A percentile compares a stretch with the other conserved stretches of the same genome.
phyloP scores from a whole-genome alignment of 768 basidiomycete species.

The Calocybe indica region DNA sequence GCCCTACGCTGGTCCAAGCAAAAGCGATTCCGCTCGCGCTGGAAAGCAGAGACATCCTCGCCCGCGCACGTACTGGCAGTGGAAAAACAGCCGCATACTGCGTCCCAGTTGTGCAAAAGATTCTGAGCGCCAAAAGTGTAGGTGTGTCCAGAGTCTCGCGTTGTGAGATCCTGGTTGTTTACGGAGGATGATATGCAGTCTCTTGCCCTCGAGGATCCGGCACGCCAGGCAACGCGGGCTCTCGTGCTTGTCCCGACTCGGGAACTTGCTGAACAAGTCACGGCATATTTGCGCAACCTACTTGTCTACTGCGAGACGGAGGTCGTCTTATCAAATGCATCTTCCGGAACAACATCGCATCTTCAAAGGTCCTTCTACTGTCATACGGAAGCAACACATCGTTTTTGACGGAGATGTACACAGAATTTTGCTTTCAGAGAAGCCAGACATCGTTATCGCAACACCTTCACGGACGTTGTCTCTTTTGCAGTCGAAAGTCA shows the following conservation, averaged over 20 bases:
- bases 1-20: constrained; percentile 87
- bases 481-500: constrained; percentile 28
- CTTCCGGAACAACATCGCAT: constrained; percentile 63
- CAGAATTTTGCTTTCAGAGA: constrained; percentile 33
- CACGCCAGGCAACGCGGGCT: constrained; percentile 59
- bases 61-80: constrained; percentile 90
- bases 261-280: constrained; percentile 90
- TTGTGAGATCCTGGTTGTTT: not conserved
- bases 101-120: constrained; percentile 85
- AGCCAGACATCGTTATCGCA: constrained; percentile 32
- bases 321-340: constrained; percentile 68
- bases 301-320: constrained; percentile 76
- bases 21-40: constrained; percentile 92
- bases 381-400: not conserved
- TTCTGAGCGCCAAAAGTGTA: constrained; percentile 75
- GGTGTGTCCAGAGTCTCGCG: constrained; percentile 24
- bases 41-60: constrained; percentile 85
- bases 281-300: constrained; percentile 57
- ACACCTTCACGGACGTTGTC: constrained; percentile 31
- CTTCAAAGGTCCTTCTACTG: constrained; percentile 54
- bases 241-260: constrained; percentile 85
- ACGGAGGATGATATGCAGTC: constrained; percentile 21
- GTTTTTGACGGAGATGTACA: not conserved
- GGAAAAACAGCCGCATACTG: constrained; percentile 98
- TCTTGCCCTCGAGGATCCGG: constrained; percentile 30